Evolutionary conservation across 495 filamentous ascomycete species (phyloP), one percentile per base, ranked within the genome.

Genomic region (Talaromyces adpressus): DNA sequence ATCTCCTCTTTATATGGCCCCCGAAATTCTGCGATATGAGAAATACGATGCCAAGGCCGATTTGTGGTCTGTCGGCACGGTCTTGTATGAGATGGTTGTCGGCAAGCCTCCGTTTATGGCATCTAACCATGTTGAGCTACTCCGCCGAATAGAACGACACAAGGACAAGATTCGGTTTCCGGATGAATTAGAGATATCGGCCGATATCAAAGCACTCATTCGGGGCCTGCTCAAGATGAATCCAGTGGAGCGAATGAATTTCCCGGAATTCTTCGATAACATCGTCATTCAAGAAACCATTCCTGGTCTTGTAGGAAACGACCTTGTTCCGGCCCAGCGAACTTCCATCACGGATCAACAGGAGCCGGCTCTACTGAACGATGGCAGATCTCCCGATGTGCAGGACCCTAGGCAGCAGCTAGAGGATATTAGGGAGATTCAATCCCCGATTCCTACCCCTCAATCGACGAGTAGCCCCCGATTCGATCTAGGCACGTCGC

Each of bases 1-100:
- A 34, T 98, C 94, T n/a, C 94, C 94, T 14, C 81, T 98, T 25
- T 98, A 98, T 75, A 98, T 98, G 94, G 94, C 94, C 1, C 94
- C 94, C 2, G 94, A 98, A 75, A 98, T 98, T 63, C 84, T 98
- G 49, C 87, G 93, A 49, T 98, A 97, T 68, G 93, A 98, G 71
- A 93, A 92, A 72, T 98, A 98, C 73, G 93, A 96, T 77, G 91
- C 93, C 52, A 95, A 93, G 71, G 94, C 92, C 47, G 94, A 98
- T 79, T 77, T 98, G 39, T 98, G 94, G 94, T 98, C 94, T 22
- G 90, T 96, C 41, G 94, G 94, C 36, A 97, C 95, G 5, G 94
- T 98, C 8, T 75, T 95, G 22, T 94, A 89, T 72, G 94, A 98
- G 79, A 96, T 98, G 92, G 86, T 95, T 51, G 87, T 87, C 3